A percentile compares a stretch with the other conserved stretches of the same genome.
These are phyloP conservation scores for Auriscalpium microsporum DNA, from an alignment of 768 basidiomycete genomes.

Conservation along the genomic window DNA sequence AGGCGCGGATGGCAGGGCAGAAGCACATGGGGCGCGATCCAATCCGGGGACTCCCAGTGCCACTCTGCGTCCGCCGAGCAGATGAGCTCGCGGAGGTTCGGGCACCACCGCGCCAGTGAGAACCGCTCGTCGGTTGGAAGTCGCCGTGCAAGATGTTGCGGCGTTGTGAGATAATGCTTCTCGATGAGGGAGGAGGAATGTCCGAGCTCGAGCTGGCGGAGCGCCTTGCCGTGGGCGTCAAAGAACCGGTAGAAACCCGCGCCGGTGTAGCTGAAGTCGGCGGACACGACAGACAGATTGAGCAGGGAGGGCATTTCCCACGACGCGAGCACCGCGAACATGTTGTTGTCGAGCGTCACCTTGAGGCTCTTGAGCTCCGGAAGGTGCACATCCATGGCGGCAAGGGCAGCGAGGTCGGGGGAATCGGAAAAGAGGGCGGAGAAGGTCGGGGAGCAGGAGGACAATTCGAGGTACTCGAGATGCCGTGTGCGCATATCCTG, in stretches of 20 bases:
- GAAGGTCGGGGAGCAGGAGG: conserved; percentile 43
- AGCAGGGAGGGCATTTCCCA: conserved; percentile 60
- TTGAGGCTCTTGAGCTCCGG: conserved; percentile 63
- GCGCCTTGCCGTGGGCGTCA: conserved; percentile 50
- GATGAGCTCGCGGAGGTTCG: conserved; percentile 60
- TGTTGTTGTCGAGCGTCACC: conserved; percentile 61
- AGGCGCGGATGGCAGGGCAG: conserved; percentile 55
- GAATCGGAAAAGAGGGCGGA: conserved; percentile 23
- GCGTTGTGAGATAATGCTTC: conserved; percentile 54
- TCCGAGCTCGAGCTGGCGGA: conserved; percentile 62
- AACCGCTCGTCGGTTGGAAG: conserved; percentile 21
- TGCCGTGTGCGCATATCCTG: conserved; percentile 41
- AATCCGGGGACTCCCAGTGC: conserved; percentile 74
- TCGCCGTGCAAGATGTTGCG: conserved; percentile 21
- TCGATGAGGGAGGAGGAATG: conserved; percentile 61
- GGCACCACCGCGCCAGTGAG: conserved; percentile 60
- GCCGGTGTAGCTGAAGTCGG: conserved; percentile 65
- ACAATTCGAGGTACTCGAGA: conserved; percentile 64
- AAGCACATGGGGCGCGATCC: conserved; percentile 72
- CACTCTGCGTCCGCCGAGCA: conserved; percentile 73
- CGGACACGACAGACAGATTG: conserved; percentile 59
- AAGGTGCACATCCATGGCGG: conserved; percentile 33
- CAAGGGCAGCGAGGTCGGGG: background rate
- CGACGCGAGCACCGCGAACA: conserved; percentile 54
- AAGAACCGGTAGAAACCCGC: conserved; percentile 61